Evolutionary conservation across 257 asterid genomes (phyloP).

Genomic region (Fraxinus cuspidata): DNA sequence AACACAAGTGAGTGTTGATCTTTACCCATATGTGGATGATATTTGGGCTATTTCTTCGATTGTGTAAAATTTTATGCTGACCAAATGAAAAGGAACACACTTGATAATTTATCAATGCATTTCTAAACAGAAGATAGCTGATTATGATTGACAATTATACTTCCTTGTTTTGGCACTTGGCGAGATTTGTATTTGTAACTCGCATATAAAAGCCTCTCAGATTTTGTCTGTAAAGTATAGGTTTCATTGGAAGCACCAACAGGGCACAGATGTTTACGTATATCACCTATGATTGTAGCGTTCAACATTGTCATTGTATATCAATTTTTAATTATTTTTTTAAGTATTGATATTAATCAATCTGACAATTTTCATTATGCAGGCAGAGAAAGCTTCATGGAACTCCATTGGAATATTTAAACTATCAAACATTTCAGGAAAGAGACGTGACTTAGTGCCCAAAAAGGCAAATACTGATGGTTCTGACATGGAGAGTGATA

Average conservation of each 20-base stretch:
- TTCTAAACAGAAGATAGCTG: neutral
- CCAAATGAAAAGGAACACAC: neutral
- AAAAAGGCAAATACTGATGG: slow-evolving; percentile 48
- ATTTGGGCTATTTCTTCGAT: neutral
- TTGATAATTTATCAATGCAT: neutral
- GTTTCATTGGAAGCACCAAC: neutral
- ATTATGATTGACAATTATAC: neutral
- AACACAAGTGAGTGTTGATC: slow-evolving; percentile 63
- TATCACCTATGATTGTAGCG: neutral
- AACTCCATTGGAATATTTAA: slow-evolving; percentile 77
- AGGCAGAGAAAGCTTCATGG: slow-evolving; percentile 80
- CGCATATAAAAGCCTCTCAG: neutral
- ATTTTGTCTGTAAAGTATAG: neutral
- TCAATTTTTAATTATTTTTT: neutral
- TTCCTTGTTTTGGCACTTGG: neutral
- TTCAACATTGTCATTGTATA: neutral
- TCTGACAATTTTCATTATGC: slow-evolving; percentile 6
- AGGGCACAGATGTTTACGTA: neutral
- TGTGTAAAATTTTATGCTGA: neutral
- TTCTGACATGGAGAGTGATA: slow-evolving; percentile 75
- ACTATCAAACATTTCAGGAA: slow-evolving; percentile 77
- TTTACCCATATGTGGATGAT: slow-evolving; percentile 7
- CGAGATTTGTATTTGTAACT: neutral
- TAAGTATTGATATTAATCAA: neutral
- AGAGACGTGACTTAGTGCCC: slow-evolving; percentile 72